phyloP scores from a whole-genome alignment of 2,329 filamentous ascomycete species.

The Aspergillus carbonarius region DNA sequence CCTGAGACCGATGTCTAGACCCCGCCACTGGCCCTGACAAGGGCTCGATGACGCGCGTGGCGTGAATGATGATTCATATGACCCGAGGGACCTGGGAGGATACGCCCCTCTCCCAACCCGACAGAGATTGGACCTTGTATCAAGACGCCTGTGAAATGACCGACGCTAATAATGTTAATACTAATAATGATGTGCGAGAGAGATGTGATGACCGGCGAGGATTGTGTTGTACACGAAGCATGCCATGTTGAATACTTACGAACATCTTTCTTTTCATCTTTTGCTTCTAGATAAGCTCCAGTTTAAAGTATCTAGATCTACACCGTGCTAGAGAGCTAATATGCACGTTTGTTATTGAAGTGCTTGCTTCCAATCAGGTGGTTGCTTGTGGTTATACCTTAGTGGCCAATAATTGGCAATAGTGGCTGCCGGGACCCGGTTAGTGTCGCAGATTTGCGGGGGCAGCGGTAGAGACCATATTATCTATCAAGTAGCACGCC shows the following conservation, averaged over 20 bases:
- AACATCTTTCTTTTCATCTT: no score
- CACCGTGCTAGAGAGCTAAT: no score
- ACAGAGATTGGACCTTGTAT: slow-evolving; percentile 1
- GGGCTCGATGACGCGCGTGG: slow-evolving; percentile 17
- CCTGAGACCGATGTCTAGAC: slow-evolving; percentile 16
- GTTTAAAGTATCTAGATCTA: no score
- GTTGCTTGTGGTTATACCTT: background rate
- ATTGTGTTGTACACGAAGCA: background rate
- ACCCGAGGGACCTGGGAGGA: slow-evolving; percentile 3
- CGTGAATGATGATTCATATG: slow-evolving; percentile 17
- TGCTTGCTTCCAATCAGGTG: background rate
- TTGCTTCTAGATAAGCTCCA: no score
- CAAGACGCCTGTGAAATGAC: background rate
- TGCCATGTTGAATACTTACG: background rate
- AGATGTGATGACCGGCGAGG: background rate
- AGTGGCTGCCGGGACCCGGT: slow-evolving; percentile 2
- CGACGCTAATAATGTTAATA: background rate
- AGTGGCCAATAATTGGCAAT: slow-evolving; percentile 9
- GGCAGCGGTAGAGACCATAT: background rate
- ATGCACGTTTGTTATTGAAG: no score
- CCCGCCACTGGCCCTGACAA: slow-evolving; percentile 1
- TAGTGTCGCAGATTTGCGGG: background rate
- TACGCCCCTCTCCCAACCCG: background rate
- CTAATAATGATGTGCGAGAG: background rate
- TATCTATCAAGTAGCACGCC: no score